Percentiles rank a stretch among this genome's conserved stretches.
Evolutionary conservation across 805 yeast species (phyloP).

Genomic region (Hanseniaspora meyeri): DNA sequence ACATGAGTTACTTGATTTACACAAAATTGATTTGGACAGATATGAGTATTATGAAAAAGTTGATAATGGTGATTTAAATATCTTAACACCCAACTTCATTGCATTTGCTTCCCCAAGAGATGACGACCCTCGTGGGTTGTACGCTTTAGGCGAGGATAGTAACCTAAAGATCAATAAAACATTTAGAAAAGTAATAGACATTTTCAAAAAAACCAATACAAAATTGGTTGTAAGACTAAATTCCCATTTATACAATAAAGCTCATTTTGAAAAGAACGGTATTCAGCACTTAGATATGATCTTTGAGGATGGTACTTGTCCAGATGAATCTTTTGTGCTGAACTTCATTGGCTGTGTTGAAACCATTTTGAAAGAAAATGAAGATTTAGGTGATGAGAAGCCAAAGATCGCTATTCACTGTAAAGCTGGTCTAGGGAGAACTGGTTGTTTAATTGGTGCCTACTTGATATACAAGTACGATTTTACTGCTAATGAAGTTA

Average conservation of each 20-base stretch:
- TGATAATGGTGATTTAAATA: slow-evolving; percentile 93
- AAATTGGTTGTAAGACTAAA: slow-evolving; percentile 84
- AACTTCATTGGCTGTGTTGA: slow-evolving; percentile 93
- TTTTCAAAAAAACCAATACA: slow-evolving; percentile 60
- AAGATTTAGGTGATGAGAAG: slow-evolving; percentile 8
- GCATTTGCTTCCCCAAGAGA: slow-evolving; percentile 92
- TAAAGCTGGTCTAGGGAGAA: slow-evolving; percentile 95
- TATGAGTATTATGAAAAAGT: slow-evolving; percentile 91
- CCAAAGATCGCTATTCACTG: slow-evolving; percentile 92
- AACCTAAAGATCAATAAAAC: slow-evolving; percentile 47
- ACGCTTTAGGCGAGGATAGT: slow-evolving; percentile 17
- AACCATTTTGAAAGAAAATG: slow-evolving; percentile 42
- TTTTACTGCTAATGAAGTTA: slow-evolving; percentile 92
- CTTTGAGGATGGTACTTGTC: slow-evolving; percentile 97
- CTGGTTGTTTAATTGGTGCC: slow-evolving; percentile 96
- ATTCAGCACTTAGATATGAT: slow-evolving; percentile 90
- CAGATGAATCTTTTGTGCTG: slow-evolving; percentile 83
- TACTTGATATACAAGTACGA: slow-evolving; percentile 92
- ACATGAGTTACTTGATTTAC: slow-evolving; percentile 73
- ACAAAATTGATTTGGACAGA: slow-evolving; percentile 78
- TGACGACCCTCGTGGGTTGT: slow-evolving; percentile 14
- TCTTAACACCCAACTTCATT: slow-evolving; percentile 80
- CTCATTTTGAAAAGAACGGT: slow-evolving; percentile 68
- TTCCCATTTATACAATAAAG: slow-evolving; percentile 77
- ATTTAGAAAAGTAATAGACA: slow-evolving; percentile 68